A percentile compares a stretch with the other conserved stretches of the same genome.
phyloP scores from a whole-genome alignment of 768 basidiomycete species.

The Collybia sordida region DNA sequence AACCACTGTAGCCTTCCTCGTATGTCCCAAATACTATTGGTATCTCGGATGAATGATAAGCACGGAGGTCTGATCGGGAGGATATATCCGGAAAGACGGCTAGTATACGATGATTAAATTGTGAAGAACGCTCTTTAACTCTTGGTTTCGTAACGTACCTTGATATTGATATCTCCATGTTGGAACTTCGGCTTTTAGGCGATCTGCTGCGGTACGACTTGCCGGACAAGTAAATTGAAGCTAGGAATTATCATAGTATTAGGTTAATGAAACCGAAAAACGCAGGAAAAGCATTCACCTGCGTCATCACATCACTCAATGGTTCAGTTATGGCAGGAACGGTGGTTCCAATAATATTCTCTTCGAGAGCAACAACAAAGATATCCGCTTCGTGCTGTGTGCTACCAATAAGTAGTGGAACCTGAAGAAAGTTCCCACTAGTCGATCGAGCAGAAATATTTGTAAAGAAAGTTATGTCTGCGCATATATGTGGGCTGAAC shows the following conservation, averaged over 20 bases:
- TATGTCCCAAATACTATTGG: conserved; percentile 37
- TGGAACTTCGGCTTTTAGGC: conserved; percentile 8
- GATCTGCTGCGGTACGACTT: conserved; percentile 1
- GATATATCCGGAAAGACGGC: conserved; percentile 37
- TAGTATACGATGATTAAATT: conserved; percentile 19
- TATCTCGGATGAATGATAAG: conserved; percentile 37
- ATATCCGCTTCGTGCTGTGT: conserved; percentile 22
- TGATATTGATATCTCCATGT: conserved; percentile 18
- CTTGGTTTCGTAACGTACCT: conserved; percentile 8
- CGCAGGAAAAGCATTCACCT: background rate
- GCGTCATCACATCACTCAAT: conserved; percentile 3
- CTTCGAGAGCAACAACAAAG: background rate
- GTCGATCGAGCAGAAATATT: conserved; percentile 18
- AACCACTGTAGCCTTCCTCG: conserved; percentile 19
- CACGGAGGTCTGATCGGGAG: conserved; percentile 28
- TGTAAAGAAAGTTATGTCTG: conserved; percentile 31
- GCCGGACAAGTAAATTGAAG: conserved; percentile 13
- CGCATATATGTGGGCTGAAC: background rate
- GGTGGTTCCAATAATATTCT: background rate
- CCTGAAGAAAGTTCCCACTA: conserved; percentile 9
- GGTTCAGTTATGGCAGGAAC: conserved; percentile 9
- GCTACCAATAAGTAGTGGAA: conserved; percentile 20
- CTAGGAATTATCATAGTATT: background rate
- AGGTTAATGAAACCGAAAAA: background rate
- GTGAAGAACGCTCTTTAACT: conserved; percentile 10